Evolutionary conservation across 495 filamentous ascomycete species (phyloP).

Genomic region (Tuber borchii): DNA sequence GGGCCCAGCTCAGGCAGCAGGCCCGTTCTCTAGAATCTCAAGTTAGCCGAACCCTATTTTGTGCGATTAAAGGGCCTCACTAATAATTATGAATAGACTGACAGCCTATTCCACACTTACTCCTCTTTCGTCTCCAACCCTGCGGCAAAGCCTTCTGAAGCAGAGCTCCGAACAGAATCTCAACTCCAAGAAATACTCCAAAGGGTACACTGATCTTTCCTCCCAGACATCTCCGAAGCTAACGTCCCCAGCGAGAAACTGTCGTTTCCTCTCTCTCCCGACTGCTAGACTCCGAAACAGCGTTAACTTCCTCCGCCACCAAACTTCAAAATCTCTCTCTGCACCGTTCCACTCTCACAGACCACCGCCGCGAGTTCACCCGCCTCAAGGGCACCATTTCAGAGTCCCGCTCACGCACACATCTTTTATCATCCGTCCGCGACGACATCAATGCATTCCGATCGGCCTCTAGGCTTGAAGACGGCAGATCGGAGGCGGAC

Average conservation of each 20-base stretch:
- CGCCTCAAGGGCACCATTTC: conserved; percentile 63
- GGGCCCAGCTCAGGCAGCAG: conserved; percentile 93
- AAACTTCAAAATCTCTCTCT: conserved; percentile 92
- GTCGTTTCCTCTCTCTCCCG: conserved; percentile 77
- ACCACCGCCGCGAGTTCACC: conserved; percentile 75
- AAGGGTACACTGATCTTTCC: conserved; percentile 49
- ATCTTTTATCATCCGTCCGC: conserved; percentile 84
- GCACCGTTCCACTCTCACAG: conserved; percentile 78
- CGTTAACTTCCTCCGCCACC: conserved; percentile 76
- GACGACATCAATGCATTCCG: conserved; percentile 88
- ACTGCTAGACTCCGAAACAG: conserved; percentile 89
- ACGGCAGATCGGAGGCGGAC: conserved; percentile 60
- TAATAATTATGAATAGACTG: conserved; percentile 63
- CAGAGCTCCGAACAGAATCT: conserved; percentile 70
- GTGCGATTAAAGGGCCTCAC: conserved; percentile 6
- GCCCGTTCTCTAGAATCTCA: conserved; percentile 85
- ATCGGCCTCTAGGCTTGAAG: conserved; percentile 48
- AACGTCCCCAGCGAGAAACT: conserved; percentile 62
- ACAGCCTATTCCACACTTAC: conserved; percentile 87
- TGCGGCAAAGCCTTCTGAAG: conserved; percentile 72
- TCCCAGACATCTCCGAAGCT: conserved; percentile 13
- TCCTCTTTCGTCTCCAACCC: conserved; percentile 89
- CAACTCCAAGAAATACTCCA: conserved; percentile 81
- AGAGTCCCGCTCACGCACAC: conserved; percentile 73
- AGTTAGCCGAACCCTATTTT: conserved; percentile 48